These are phyloP conservation scores for Pichia sp. DNA, from an alignment of 1,139 yeast species.

Conservation along the genomic window DNA sequence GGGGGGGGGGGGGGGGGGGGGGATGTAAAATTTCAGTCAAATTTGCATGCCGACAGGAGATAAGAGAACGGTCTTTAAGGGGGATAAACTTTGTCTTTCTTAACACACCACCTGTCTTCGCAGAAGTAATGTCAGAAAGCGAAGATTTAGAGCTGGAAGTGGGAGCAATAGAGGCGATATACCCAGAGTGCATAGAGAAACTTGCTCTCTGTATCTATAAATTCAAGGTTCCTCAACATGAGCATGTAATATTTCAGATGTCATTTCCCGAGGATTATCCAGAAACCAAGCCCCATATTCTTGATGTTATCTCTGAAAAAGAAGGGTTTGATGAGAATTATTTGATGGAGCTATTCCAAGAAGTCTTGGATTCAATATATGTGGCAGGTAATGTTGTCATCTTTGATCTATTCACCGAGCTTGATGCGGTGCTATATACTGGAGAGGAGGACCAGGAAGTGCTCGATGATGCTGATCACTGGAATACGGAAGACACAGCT, in stretches of 20 bases:
- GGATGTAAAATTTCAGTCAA: background rate
- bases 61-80: background rate
- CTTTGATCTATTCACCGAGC: constrained; percentile 69
- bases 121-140: constrained; percentile 19
- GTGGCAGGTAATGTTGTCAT: constrained; percentile 65
- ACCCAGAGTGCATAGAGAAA: constrained; percentile 51
- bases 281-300: constrained; percentile 49
- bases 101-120: background rate
- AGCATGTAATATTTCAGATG: constrained; percentile 52
- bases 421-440: constrained; percentile 47
- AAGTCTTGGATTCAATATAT: constrained; percentile 48
- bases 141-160: constrained; percentile 74
- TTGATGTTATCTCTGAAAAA: constrained; percentile 46
- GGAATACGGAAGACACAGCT: constrained; percentile 17
- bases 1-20: background rate
- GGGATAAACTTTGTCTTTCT: background rate
- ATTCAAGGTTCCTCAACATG: constrained; percentile 62
- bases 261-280: constrained; percentile 74
- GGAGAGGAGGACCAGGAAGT: constrained; percentile 36
- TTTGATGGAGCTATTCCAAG: constrained; percentile 42
- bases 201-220: constrained; percentile 42
- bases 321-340: constrained; percentile 40
- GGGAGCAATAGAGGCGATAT: constrained; percentile 84
- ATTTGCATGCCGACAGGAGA: background rate
- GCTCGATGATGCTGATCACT: constrained; percentile 23